Evolutionary conservation across 768 basidiomycete species (phyloP).

Genomic region (Tricholoma furcatifolium): DNA sequence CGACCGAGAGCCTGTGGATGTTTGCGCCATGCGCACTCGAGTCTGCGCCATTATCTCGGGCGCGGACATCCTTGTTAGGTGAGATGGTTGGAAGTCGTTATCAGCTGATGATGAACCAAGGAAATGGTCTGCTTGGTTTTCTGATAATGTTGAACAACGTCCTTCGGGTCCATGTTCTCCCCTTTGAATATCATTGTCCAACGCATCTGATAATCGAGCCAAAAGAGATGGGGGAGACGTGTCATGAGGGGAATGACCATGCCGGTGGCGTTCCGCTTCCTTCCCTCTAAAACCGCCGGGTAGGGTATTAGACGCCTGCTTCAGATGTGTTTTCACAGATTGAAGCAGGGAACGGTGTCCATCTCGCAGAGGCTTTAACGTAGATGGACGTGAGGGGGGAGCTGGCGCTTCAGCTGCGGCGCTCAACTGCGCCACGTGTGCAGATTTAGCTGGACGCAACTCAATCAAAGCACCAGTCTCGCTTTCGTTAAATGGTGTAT

Average conservation of each 20-base stretch:
- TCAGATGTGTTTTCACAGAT: constrained; percentile 49
- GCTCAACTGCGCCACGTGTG: constrained; percentile 4
- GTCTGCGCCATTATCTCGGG: constrained; percentile 29
- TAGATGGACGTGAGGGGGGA: neutral
- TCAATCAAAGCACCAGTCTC: neutral
- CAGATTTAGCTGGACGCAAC: neutral
- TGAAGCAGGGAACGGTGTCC: constrained; percentile 41
- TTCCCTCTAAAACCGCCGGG: neutral
- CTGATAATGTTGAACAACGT: neutral
- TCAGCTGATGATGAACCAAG: neutral
- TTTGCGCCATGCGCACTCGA: constrained; percentile 20
- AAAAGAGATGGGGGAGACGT: constrained; percentile 19
- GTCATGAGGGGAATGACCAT: neutral
- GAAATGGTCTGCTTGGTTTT: neutral
- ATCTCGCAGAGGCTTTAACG: constrained; percentile 4
- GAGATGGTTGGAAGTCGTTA: neutral
- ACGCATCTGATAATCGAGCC: constrained; percentile 25
- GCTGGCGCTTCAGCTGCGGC: neutral
- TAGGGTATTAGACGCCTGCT: neutral
- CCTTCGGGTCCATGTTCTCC: neutral
- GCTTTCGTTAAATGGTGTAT: neutral
- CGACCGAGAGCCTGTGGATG: neutral
- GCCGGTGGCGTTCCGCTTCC: constrained; percentile 1
- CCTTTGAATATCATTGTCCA: neutral
- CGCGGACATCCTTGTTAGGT: constrained; percentile 10